Evolutionary conservation across 495 filamentous ascomycete species (phyloP), one percentile per base, ranked within the genome.

Genomic region (Penicillium canescens): DNA sequence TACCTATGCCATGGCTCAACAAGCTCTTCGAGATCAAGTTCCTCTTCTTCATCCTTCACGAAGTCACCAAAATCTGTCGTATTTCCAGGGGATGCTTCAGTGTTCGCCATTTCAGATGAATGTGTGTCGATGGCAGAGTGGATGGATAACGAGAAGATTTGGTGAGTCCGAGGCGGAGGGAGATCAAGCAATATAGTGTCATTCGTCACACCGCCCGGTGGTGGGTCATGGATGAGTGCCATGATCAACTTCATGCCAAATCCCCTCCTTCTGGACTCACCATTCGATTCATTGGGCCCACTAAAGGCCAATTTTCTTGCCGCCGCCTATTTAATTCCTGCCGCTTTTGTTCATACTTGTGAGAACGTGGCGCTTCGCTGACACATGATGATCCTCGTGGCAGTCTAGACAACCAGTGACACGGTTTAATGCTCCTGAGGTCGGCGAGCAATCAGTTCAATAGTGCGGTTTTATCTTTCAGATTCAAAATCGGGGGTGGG

Each of bases 1-100:
- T 56, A 56, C 24, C 35, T 54, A 44, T 54, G 24, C 54, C 54
- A 61, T 18, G 39, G 44, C 43, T 61, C 49, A 40, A 31, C 43
- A 38, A 57, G 10, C 39, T 53, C 43, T 50, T 54, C 38, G 26
- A 57, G 48, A 37, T 57, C 59, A 47, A 44, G 7, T 31, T 46
- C 39, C 44, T 61, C 58, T 3, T 54, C 49, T 57, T 54, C 44
- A 33, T 38, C 31, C 26, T 49, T 46, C 45, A 54, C 46, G 16
- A 57, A 61, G 26, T 54, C 50, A 20, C 54, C 57, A 28, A 53
- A 57, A 45, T 52, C 48, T 42, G 35, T 10, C 23, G 14, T 45
- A 12, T 56, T 34, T 51, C 7, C 44, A 34, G 49, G n/a, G 18
- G 34, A 53, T 46, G n/a, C n/a, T 18, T 45, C 33, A 5, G n/a